These are phyloP conservation scores for Colletotrichum liaoningense DNA, from an alignment of 2,329 filamentous ascomycete genomes.

Conservation along the genomic window DNA sequence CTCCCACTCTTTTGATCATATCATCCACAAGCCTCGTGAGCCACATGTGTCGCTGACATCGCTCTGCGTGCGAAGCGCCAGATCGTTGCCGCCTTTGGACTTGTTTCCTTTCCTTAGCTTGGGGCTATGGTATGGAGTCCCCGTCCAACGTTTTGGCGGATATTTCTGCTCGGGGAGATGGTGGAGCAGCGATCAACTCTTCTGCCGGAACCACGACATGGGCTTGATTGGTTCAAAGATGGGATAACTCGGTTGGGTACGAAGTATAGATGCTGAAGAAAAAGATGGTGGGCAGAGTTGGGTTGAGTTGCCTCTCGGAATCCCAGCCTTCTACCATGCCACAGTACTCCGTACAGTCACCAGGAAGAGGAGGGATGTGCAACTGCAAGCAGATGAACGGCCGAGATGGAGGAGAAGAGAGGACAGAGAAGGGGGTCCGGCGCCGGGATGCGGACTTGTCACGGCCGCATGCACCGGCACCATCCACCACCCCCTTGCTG, in stretches of 20 bases:
- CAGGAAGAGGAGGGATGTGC: background rate
- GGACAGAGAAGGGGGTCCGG: background rate
- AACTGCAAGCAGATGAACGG: background rate
- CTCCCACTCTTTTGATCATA: slow-evolving; percentile 1
- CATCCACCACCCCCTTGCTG: background rate
- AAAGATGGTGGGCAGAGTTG: background rate
- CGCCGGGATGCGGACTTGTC: slow-evolving; percentile 6
- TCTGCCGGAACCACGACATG: background rate
- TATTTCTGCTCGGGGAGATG: slow-evolving; percentile 16
- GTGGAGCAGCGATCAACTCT: slow-evolving; percentile 10
- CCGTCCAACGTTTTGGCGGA: slow-evolving; percentile 6
- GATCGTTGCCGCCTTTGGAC: slow-evolving; percentile 17
- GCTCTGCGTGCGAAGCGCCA: background rate
- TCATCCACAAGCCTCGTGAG: background rate
- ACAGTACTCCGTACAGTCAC: background rate
- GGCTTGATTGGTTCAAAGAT: slow-evolving; percentile 3
- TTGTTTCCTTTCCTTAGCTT: slow-evolving; percentile 8
- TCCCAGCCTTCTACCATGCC: background rate
- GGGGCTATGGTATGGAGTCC: slow-evolving; percentile 1
- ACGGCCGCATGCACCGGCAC: slow-evolving; percentile 1
- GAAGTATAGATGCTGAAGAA: background rate
- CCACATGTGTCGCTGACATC: background rate
- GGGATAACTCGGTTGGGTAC: background rate
- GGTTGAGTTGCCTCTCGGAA: background rate
- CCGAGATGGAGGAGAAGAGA: background rate